Evolutionary conservation across 1,284 basidiomycete genomes (phyloP).

Genomic region (Ceratobasidium sp.): DNA sequence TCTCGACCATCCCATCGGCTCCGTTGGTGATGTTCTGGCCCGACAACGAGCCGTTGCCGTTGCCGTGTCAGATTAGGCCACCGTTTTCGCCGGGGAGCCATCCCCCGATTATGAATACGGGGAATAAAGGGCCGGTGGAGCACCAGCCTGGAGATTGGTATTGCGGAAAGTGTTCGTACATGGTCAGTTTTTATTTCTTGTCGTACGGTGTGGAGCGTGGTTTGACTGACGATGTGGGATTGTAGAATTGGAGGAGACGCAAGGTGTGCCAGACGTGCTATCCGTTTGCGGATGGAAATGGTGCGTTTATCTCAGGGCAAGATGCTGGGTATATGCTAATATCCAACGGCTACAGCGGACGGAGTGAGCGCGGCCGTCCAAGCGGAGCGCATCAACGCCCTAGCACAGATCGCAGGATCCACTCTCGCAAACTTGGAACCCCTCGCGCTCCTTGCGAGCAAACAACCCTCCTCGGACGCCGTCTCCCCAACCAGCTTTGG

Average conservation of each 20-base stretch:
- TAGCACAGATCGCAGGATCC: slow-evolving; percentile 19
- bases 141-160: slow-evolving; percentile 94
- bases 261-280: slow-evolving; percentile 91
- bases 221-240: too few relatives aligned
- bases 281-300: slow-evolving; percentile 68
- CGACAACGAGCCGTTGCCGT: slow-evolving; percentile 83
- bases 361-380: slow-evolving; percentile 84
- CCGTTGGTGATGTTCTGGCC: slow-evolving; percentile 90
- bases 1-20: slow-evolving; percentile 75
- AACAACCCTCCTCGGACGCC: slow-evolving; percentile 1
- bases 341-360: slow-evolving; percentile 61
- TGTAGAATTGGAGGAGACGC: slow-evolving; percentile 81
- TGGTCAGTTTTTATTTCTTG: slow-evolving; percentile 58
- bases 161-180: slow-evolving; percentile 84
- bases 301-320: not conserved
- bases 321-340: not conserved
- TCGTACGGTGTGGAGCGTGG: not conserved
- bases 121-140: slow-evolving; percentile 86
- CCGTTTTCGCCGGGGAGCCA: slow-evolving; percentile 67
- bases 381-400: slow-evolving; percentile 74
- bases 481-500: too few relatives aligned
- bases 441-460: not conserved
- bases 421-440: slow-evolving; percentile 1
- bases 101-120: slow-evolving; percentile 89
- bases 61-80: slow-evolving; percentile 80